Evolutionary conservation across 208 protist species (phyloP), one percentile per base, ranked within the genome.

Genomic region (Trypanosoma cruzi): DNA sequence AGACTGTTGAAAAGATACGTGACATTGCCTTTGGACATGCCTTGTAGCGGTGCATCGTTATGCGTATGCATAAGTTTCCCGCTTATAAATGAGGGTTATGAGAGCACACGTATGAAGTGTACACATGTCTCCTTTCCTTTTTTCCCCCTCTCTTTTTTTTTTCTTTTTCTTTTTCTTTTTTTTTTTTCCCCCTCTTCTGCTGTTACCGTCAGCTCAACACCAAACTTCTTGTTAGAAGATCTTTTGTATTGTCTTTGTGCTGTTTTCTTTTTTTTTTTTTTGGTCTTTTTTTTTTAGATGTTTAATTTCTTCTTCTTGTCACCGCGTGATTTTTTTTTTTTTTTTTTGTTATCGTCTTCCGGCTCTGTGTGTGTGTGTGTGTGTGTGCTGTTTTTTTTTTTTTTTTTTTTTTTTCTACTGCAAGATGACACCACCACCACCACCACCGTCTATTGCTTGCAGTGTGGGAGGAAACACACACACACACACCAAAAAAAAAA

Each of bases 1-100:
- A 82, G 46, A 76, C 80, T 22, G 55, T 93, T 14, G 50, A 80
- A 28, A 71, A 84, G 49, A 77, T 77, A 11, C 36, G 31, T 16
- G 16, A 4, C 13, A 52, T 71, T 16, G 50, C 58, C 34, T 64
- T 58, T 40, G 28, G 48, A 14, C 46, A 29, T 4, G 14, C 24
- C 28, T 42, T 6, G 13, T 68, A 75, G 44, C 24, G 53, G 28
- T 31, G 29, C 24, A 62, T 48, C 34, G 24, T 36, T 40, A 42
- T 44, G 26, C 28, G 28, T 37, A 18, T 57, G 26, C 34, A 57
- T 18, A 57, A 6, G 44, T 49, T n/a, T n/a, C n/a, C n/a, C n/a
- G n/a, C n/a, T n/a, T n/a, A n/a, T n/a, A n/a, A n/a, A n/a, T n/a
- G n/a, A n/a, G n/a, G n/a, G n/a, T 4, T 16, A 44, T 16, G 40